phyloP scores from a whole-genome alignment of 2,329 filamentous ascomycete genomes.

The Tolypocladium pustulatum region DNA sequence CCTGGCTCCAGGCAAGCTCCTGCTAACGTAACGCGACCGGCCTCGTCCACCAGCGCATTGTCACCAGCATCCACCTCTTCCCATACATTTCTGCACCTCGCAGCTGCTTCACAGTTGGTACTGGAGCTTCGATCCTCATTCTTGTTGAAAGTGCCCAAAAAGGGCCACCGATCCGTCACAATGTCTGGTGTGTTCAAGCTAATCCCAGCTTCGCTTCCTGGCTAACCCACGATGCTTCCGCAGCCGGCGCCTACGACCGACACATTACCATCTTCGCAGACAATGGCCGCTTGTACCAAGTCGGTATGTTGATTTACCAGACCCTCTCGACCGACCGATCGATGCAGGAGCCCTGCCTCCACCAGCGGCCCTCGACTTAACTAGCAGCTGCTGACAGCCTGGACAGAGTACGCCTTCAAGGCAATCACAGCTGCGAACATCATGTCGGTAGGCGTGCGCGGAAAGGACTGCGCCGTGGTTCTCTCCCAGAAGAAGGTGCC shows the following conservation, averaged over 20 bases:
- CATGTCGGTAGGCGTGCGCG: constrained; percentile 90
- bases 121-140: neutral
- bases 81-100: constrained; percentile 2
- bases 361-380: neutral
- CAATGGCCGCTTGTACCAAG: constrained; percentile 97
- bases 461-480: constrained; percentile 95
- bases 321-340: neutral
- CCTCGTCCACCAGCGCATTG: constrained; percentile 10
- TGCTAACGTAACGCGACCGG: constrained; percentile 37
- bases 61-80: constrained; percentile 4
- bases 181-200: constrained; percentile 39
- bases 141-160: constrained; percentile 1
- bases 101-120: neutral
- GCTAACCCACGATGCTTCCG: constrained; percentile 15
- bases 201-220: neutral
- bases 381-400: neutral
- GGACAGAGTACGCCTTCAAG: constrained; percentile 98
- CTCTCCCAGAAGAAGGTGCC: constrained; percentile 99
- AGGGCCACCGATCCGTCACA: constrained; percentile 21
- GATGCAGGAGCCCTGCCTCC: neutral
- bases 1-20: constrained; percentile 34
- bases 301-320: constrained; percentile 58
- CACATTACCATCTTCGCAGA: constrained; percentile 99
- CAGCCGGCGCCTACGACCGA: constrained; percentile 78
- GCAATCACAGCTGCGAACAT: constrained; percentile 99